A percentile compares a stretch with the other conserved stretches of the same genome.
These are phyloP conservation scores for Nemania abortiva DNA, from an alignment of 2,329 filamentous ascomycete species.

Conservation along the genomic window DNA sequence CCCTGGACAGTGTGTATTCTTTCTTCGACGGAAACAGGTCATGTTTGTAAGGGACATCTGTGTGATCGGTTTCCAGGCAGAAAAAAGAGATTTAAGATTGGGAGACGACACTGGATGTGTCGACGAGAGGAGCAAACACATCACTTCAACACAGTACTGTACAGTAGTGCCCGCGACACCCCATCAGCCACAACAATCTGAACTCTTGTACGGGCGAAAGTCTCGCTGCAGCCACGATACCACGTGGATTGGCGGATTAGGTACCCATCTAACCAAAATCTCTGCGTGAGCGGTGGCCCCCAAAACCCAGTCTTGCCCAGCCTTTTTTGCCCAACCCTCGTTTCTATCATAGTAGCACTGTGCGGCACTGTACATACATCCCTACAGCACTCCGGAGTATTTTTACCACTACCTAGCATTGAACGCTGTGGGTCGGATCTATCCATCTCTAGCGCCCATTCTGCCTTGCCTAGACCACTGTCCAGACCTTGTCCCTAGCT, in stretches of 20 bases:
- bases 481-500: conserved; percentile 37
- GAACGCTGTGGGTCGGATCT: conserved; percentile 1
- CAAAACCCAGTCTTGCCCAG: conserved; percentile 4
- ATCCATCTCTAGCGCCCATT: conserved; percentile 28
- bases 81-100: conserved; percentile 33
- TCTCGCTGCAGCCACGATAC: conserved; percentile 23
- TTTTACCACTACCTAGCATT: background rate
- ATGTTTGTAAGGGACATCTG: conserved; percentile 34
- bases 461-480: background rate
- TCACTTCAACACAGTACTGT: background rate
- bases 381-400: background rate
- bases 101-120: conserved; percentile 26
- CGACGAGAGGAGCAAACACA: conserved; percentile 27
- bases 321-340: conserved; percentile 28
- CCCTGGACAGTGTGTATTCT: conserved; percentile 27
- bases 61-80: conserved; percentile 33
- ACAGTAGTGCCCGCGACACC: conserved; percentile 4
- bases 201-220: conserved; percentile 15
- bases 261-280: background rate
- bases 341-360: conserved; percentile 17
- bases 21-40: conserved; percentile 27
- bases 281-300: background rate
- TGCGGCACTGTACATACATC: background rate
- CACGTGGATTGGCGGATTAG: conserved; percentile 13
- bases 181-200: conserved; percentile 29